A percentile compares a stretch with the other conserved stretches of the same genome.
phyloP scores from a whole-genome alignment of 2,329 filamentous ascomycete species.

The Pyricularia pennisetigena region DNA sequence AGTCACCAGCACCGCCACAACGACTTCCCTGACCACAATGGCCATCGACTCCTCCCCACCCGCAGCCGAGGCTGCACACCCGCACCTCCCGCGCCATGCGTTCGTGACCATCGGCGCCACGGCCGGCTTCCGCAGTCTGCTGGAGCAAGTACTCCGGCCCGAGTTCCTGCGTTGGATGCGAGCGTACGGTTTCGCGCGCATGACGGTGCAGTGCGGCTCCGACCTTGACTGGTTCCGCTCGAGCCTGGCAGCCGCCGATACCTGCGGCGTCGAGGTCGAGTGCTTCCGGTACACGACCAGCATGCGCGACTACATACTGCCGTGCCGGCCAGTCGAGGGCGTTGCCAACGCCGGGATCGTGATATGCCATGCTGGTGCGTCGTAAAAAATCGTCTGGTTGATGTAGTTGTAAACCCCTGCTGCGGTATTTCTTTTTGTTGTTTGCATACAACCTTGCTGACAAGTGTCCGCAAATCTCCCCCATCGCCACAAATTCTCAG shows the following conservation, averaged over 20 bases:
- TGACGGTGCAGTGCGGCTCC: slow-evolving; percentile 74
- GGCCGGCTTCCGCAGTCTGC: slow-evolving; percentile 66
- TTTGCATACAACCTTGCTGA: slow-evolving; percentile 2
- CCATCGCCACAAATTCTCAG: slow-evolving; percentile 30
- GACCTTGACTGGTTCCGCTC: slow-evolving; percentile 46
- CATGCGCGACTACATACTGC: slow-evolving; percentile 47
- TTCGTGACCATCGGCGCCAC: slow-evolving; percentile 93
- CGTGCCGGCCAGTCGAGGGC: slow-evolving; percentile 36
- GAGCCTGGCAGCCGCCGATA: slow-evolving; percentile 14
- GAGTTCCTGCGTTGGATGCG: slow-evolving; percentile 53
- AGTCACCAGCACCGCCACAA: neutral
- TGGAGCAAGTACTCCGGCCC: slow-evolving; percentile 53
- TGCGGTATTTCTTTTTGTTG: neutral
- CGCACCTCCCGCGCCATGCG: slow-evolving; percentile 21
- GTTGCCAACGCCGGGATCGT: slow-evolving; percentile 56
- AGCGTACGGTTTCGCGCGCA: slow-evolving; percentile 53
- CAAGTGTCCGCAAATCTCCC: neutral
- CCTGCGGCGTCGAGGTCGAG: slow-evolving; percentile 37
- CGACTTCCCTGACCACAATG: neutral
- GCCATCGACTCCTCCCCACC: neutral
- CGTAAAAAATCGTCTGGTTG: neutral
- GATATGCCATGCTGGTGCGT: slow-evolving; percentile 78
- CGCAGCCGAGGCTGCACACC: neutral
- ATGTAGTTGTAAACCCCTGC: neutral
- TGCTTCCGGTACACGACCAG: slow-evolving; percentile 57